Conservation (phyloP, 1,284 basidiomycete genomes). For the Papiliotrema laurentii region DNA sequence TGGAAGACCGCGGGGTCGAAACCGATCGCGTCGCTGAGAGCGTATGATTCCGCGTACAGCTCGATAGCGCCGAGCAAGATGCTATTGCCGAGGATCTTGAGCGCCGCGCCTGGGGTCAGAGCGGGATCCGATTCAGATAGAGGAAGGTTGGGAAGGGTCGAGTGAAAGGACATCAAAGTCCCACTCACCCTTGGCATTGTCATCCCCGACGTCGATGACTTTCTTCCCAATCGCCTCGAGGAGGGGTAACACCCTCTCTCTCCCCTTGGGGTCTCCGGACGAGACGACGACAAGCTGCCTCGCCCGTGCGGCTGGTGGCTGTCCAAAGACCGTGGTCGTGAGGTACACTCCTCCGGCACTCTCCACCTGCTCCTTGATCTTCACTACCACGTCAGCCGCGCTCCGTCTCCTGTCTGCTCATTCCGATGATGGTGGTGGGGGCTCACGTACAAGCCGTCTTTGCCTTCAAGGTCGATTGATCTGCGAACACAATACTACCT, state of each 20-base stretch:
- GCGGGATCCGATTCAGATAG: not conserved
- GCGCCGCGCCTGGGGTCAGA: slow-evolving; percentile 19
- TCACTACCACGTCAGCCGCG: slow-evolving; percentile 10
- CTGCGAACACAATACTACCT: slow-evolving; percentile 30
- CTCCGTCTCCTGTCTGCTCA: not conserved
- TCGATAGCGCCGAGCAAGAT: slow-evolving; percentile 37
- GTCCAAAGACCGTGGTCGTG: slow-evolving; percentile 33
- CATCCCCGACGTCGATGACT: slow-evolving; percentile 30
- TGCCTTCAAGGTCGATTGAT: slow-evolving; percentile 31
- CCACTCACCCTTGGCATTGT: slow-evolving; percentile 29
- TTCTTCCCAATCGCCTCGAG: slow-evolving; percentile 21
- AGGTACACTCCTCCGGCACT: slow-evolving; percentile 22
- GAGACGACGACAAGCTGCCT: slow-evolving; percentile 27
- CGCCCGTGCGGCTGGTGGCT: slow-evolving; percentile 29
- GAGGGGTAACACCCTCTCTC: slow-evolving; percentile 18
- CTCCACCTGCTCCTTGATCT: slow-evolving; percentile 21
- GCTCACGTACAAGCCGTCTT: slow-evolving; percentile 26
- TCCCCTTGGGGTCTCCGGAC: slow-evolving; percentile 17
- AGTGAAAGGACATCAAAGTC: no score
- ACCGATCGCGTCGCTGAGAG: slow-evolving; percentile 31
- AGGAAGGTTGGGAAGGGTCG: not conserved
- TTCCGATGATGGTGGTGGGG: not conserved
- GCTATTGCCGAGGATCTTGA: slow-evolving; percentile 42
- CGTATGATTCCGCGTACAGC: slow-evolving; percentile 36
- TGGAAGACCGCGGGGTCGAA: slow-evolving; percentile 25